A percentile compares a stretch with the other conserved stretches of the same genome.
phyloP scores from a whole-genome alignment of 1,284 basidiomycete species.

The Afroboletus lepidellus region DNA sequence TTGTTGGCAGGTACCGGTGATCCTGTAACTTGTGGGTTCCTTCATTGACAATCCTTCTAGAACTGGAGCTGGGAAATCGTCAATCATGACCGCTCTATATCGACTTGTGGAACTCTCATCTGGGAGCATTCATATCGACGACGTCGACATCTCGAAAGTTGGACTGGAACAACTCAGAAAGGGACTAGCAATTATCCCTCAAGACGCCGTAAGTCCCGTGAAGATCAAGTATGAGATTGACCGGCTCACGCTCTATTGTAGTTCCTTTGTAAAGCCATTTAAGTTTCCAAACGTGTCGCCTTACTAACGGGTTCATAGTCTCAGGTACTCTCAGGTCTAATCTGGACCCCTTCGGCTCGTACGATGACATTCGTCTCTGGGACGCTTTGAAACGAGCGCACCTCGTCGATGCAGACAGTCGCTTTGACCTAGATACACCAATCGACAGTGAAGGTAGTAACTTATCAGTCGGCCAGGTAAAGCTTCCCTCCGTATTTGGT shows the following conservation, averaged over 20 bases:
- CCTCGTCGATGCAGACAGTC: constrained; percentile 57
- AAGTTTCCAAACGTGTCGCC: not conserved
- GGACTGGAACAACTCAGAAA: constrained; percentile 66
- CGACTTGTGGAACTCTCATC: constrained; percentile 63
- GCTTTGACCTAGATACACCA: constrained; percentile 76
- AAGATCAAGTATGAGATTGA: not conserved
- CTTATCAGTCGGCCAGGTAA: constrained; percentile 58
- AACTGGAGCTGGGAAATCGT: constrained; percentile 78
- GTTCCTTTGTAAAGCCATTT: constrained; percentile 21
- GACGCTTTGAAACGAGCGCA: constrained; percentile 81
- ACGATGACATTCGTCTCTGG: constrained; percentile 77
- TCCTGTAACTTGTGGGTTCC: not conserved
- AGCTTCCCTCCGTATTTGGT: not conserved
- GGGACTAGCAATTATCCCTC: constrained; percentile 84
- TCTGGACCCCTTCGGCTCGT: constrained; percentile 75
- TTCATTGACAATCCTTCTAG: constrained; percentile 33
- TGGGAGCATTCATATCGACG: constrained; percentile 67
- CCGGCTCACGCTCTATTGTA: not conserved
- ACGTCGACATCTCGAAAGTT: constrained; percentile 63
- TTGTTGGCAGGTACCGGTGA: constrained; percentile 60
- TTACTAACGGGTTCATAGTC: constrained; percentile 37
- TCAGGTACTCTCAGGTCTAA: constrained; percentile 82
- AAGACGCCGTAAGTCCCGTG: constrained; percentile 68
- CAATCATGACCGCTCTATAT: constrained; percentile 58
- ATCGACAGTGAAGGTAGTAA: constrained; percentile 88